Base-by-base conservation (phyloP, 83 land plant genomes). In the Picea abies region DNA sequence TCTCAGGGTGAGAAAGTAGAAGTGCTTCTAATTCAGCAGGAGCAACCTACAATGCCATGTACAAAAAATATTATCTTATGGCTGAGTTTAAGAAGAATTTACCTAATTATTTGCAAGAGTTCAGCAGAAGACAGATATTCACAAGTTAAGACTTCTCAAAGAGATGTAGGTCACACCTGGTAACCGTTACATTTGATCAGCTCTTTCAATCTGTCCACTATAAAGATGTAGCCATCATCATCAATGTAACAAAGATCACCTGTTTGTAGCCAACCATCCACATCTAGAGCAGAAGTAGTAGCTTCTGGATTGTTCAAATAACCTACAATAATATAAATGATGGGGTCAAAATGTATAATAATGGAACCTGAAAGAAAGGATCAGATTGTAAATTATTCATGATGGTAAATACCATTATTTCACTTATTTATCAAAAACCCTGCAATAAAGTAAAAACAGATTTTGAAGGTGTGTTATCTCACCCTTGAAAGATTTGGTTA, bases 11-110 rank as follows among this genome's bases (percentile, higher is more conserved):
- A 52, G 94, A 85, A 52, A 90, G 90, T 10, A 92, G 76, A 92
- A 93, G 76, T 7, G 93, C 98, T 81, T 96, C 96, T 71, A 96
- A 71, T 84, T 93, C 96, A 62, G 96, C 92, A 8, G 98, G 93
- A 63, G 96, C 87, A 44, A 96, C 96, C 96, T 91, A 11, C 11
- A 49, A n/a, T 9, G 12, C 19, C 41, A 76, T 79, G 41, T 29
- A 73, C 15, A n/a, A 81, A 11, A 20, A 41, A 60, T 10, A 29
- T 56, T 14, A 68, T 16, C 29, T 64, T 23, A 29, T 19, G 10
- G 10, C 8, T 7, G 49, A 47, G 9, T 47, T 47, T 47, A 47
- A 0, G 49, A 8, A 8, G 9, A 47, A 47, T 8, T 47, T 47
- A 7, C 1, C 1, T 0, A 47, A 47, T 47, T 1, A 9, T 47